Conservation (phyloP, 495 filamentous ascomycete species). For the Daldinia concentrica region DNA sequence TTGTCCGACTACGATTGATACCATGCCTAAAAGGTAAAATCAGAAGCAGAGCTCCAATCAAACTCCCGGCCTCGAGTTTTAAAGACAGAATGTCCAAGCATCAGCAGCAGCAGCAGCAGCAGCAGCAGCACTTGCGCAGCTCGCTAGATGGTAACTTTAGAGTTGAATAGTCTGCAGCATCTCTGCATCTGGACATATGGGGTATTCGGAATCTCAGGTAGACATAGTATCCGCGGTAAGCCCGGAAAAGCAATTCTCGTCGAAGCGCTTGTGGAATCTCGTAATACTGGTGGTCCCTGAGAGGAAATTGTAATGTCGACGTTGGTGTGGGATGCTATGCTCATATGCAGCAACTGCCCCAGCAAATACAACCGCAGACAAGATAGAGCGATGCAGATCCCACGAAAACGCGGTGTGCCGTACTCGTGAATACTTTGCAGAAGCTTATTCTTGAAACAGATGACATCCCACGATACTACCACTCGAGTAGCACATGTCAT, state of each 20-base stretch:
- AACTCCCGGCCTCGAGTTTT: background rate
- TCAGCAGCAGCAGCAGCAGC: no score
- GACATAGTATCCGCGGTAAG: conserved; percentile 18
- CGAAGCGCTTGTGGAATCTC: conserved; percentile 11
- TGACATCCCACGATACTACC: conserved; percentile 7
- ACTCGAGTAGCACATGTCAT: conserved; percentile 1
- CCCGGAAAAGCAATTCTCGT: conserved; percentile 23
- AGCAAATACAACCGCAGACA: conserved; percentile 21
- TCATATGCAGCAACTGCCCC: conserved; percentile 15
- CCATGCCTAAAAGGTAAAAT: conserved; percentile 9
- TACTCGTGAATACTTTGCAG: conserved; percentile 23
- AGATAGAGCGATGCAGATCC: conserved; percentile 36
- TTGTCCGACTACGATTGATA: background rate
- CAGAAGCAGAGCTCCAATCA: background rate
- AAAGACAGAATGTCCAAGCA: background rate
- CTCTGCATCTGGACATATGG: conserved; percentile 17
- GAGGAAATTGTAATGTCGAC: conserved; percentile 13
- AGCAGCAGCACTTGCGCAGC: background rate
- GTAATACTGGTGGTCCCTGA: conserved; percentile 3
- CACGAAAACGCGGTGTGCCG: conserved; percentile 42
- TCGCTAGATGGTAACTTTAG: conserved; percentile 7
- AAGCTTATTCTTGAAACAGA: conserved; percentile 18
- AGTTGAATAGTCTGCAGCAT: conserved; percentile 11
- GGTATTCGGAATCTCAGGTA: conserved; percentile 2
- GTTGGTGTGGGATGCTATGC: conserved; percentile 7